Evolutionary conservation across 371 early-diverging fungal species (phyloP), one percentile per base, ranked within the genome.

Genomic region (Mortierella sp.): DNA sequence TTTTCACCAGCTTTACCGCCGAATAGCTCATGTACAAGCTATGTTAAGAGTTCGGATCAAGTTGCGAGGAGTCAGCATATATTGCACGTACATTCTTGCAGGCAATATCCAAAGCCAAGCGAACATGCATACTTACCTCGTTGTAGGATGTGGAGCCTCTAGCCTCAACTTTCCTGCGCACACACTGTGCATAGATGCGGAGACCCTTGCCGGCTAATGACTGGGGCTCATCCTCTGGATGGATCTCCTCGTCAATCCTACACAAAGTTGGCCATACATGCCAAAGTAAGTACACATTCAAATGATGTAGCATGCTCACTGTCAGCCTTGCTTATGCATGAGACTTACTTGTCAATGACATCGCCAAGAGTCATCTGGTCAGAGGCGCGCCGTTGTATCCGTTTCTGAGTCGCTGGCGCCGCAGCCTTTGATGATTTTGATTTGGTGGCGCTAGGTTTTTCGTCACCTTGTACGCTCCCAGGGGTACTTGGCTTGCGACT

Each of bases 141-240:
- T 91, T 92, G 82, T 94, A 93, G 3, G 93, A 90, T 9, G 94
- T 94, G 14, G 89, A 82, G 6, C 93, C 92, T 74, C 90, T 92
- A 54, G 89, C 88, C 70, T 91, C 87, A 24, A 94, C 94, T 67
- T 91, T 91, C 44, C 92, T 91, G 80, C 92, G 91, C 31, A 94
- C 94, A 61, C 90, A 90, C 61, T 90, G 89, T 50, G 92, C 91
- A 69, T 93, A 93, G 72, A 92, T 91, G 13, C 94, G 90, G 55
- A 94, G 84, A 19, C 94, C 94, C 69, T 34, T 59, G 4, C 73
- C 80, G 26, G 76, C 28, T 37, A 57, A 44, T 34, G 76, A 70
- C 40, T 71, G 81, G 26, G 40, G 11, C 5, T 72, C 80, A n/a
- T 74, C 28, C n/a, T 48, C 75, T 16, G 51, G 72, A 10, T 72